Evolutionary conservation across 1,284 basidiomycete species (phyloP).

Genomic region (Heliocybe sulcata): DNA sequence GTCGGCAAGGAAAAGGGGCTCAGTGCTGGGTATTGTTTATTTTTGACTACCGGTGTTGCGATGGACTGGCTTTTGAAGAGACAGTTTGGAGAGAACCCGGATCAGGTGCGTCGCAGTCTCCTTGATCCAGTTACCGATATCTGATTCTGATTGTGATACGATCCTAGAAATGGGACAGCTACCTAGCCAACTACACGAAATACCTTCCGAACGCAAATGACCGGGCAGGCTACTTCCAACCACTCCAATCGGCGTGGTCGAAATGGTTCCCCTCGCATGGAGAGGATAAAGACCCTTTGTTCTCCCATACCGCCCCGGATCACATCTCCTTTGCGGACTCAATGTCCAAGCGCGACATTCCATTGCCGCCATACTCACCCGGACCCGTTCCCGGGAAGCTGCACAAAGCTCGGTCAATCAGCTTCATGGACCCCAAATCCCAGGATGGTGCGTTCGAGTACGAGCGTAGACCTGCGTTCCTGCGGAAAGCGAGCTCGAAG

Average conservation of each 20-base stretch:
- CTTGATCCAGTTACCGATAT: not conserved
- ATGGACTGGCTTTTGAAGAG: conserved; percentile 48
- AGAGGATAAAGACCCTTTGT: not conserved
- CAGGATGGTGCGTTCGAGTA: conserved; percentile 7
- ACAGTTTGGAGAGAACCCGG: conserved; percentile 58
- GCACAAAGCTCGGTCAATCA: not conserved
- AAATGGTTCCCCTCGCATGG: conserved; percentile 18
- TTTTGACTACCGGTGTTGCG: conserved; percentile 36
- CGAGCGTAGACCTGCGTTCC: conserved; percentile 7
- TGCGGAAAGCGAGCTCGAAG: conserved; percentile 16
- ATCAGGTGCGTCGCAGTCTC: conserved; percentile 38
- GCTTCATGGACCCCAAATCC: conserved; percentile 1
- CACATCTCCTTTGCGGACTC: conserved; percentile 3
- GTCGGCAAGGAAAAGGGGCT: conserved; percentile 47
- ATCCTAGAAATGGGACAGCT: conserved; percentile 59
- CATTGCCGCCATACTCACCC: not conserved
- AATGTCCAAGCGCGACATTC: conserved; percentile 10
- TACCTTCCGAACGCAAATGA: conserved; percentile 34
- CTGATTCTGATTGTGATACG: conserved; percentile 3
- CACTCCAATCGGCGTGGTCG: conserved; percentile 44
- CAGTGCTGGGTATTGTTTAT: conserved; percentile 47
- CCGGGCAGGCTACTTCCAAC: conserved; percentile 34
- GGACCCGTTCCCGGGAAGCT: not conserved
- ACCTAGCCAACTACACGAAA: conserved; percentile 50
- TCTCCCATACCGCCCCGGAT: not conserved